Evolutionary conservation across 2,329 filamentous ascomycete genomes (phyloP).

Genomic region (Ophiostoma populinum): DNA sequence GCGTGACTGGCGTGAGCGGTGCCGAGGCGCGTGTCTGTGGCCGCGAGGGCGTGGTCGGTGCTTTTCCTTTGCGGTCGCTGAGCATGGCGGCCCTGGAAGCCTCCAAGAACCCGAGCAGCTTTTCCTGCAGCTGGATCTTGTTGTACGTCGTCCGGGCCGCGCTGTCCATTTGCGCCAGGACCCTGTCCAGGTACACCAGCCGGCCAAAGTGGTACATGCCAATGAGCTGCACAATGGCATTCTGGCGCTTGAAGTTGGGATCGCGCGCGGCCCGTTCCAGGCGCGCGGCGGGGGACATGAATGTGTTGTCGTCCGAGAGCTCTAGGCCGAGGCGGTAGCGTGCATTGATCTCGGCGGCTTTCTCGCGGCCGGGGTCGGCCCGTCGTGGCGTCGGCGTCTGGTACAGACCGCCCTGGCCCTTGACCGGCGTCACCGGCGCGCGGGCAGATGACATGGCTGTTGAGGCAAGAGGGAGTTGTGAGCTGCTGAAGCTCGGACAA

Average conservation of each 20-base stretch:
- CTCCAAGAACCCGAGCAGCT: slow-evolving; percentile 13
- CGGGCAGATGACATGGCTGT: not conserved
- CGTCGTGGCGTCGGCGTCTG: slow-evolving; percentile 2
- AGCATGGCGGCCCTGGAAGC: not conserved
- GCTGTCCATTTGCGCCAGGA: too few relatives aligned
- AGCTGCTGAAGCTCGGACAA: too few relatives aligned
- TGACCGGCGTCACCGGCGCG: slow-evolving; percentile 9
- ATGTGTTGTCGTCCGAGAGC: slow-evolving; percentile 9
- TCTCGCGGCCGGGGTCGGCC: slow-evolving; percentile 8
- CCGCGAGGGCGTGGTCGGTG: too few relatives aligned
- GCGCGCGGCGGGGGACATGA: slow-evolving; percentile 11
- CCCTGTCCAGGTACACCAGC: too few relatives aligned
- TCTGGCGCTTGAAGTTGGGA: too few relatives aligned
- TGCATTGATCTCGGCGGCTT: slow-evolving; percentile 14
- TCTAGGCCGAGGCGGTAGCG: slow-evolving; percentile 15
- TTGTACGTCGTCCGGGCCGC: too few relatives aligned
- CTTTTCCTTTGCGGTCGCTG: not conserved
- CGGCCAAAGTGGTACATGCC: slow-evolving; percentile 14
- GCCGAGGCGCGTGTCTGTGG: not conserved
- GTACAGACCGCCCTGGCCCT: not conserved
- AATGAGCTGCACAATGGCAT: slow-evolving; percentile 13
- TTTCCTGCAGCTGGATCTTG: slow-evolving; percentile 14
- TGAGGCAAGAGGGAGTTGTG: too few relatives aligned
- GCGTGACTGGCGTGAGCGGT: not conserved
- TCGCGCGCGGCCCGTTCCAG: too few relatives aligned